Evolutionary conservation across 129 eudicot genomes (phyloP).

Genomic region (Escallonia herrerae): DNA sequence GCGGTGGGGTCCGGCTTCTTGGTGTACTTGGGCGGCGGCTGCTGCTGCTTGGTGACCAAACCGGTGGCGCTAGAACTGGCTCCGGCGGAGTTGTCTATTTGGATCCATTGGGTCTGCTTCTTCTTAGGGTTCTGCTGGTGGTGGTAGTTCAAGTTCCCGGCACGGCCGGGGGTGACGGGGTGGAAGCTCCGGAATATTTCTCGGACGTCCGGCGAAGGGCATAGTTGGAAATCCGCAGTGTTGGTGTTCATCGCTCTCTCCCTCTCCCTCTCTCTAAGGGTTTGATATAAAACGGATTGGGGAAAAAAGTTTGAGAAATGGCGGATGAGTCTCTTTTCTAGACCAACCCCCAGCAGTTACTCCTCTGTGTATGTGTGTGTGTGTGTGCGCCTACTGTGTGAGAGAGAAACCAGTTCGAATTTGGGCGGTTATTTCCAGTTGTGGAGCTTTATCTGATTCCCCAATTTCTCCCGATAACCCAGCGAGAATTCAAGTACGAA

Average conservation of each 20-base stretch:
- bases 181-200: slow-evolving; percentile 12
- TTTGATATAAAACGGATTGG: not conserved
- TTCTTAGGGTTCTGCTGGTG: slow-evolving; percentile 28
- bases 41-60: not conserved
- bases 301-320: slow-evolving; percentile 18
- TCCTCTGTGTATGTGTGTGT: too few relatives aligned
- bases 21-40: slow-evolving; percentile 15
- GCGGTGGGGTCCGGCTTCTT: slow-evolving; percentile 65
- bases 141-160: too few relatives aligned
- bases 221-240: slow-evolving; percentile 22
- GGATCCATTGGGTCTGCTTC: slow-evolving; percentile 43
- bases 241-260: slow-evolving; percentile 9
- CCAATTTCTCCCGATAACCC: slow-evolving; percentile 3
- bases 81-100: slow-evolving; percentile 9
- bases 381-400: slow-evolving; percentile 1
- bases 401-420: slow-evolving; percentile 4
- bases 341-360: too few relatives aligned
- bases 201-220: slow-evolving; percentile 14
- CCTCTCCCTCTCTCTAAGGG: not conserved
- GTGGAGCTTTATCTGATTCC: slow-evolving; percentile 17
- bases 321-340: slow-evolving; percentile 22
- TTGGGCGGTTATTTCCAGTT: slow-evolving; percentile 51
- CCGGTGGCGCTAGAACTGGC: slow-evolving; percentile 2
- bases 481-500: too few relatives aligned
- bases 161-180: not conserved